Percentiles rank a stretch among this genome's conserved stretches.
These are phyloP conservation scores for Galerina marginata DNA, from an alignment of 768 basidiomycete genomes.

Conservation along the genomic window DNA sequence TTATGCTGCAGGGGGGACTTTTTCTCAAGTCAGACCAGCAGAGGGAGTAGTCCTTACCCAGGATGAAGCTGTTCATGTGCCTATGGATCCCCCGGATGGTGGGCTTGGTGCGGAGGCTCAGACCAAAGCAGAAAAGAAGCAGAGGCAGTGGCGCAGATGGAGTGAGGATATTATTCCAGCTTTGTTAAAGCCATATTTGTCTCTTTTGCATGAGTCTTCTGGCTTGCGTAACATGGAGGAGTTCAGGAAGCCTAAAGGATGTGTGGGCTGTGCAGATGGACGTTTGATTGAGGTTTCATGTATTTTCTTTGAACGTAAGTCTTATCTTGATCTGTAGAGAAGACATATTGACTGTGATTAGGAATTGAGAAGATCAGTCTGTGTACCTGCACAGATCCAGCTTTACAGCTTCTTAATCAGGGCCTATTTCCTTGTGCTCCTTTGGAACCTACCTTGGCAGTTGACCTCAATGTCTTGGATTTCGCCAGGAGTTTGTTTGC, in stretches of 20 bases:
- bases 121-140: too few relatives aligned
- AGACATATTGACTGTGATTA: neutral
- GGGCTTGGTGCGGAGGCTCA: too few relatives aligned
- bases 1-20: too few relatives aligned
- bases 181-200: too few relatives aligned
- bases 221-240: too few relatives aligned
- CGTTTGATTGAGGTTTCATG: slow-evolving; percentile 9
- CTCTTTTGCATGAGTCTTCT: too few relatives aligned
- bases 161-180: too few relatives aligned
- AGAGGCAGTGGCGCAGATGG: too few relatives aligned
- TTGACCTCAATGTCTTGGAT: slow-evolving; percentile 34
- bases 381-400: slow-evolving; percentile 13
- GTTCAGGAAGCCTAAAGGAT: neutral
- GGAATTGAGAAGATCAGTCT: slow-evolving; percentile 7
- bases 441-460: slow-evolving; percentile 32
- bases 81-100: too few relatives aligned
- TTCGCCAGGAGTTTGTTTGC: slow-evolving; percentile 33
- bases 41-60: too few relatives aligned
- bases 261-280: neutral
- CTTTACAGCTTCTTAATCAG: neutral
- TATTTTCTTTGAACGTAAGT: slow-evolving; percentile 17
- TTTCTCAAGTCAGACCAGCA: too few relatives aligned
- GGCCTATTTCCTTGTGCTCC: slow-evolving; percentile 26
- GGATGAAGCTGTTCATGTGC: too few relatives aligned
- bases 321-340: neutral